phyloP scores from a whole-genome alignment of 306 rosid species.

The Bauhinia variegata region DNA sequence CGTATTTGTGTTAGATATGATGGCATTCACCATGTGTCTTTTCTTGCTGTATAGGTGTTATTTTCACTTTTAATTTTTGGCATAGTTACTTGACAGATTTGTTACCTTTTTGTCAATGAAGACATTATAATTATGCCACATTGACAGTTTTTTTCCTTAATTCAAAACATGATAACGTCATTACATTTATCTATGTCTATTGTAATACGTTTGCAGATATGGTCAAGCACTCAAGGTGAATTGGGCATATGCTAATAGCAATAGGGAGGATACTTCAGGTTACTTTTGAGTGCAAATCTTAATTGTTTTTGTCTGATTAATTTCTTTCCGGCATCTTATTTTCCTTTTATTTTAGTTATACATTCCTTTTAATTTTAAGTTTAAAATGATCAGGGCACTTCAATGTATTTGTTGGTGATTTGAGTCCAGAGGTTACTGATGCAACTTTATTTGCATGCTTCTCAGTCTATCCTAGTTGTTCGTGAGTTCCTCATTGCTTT shows the following conservation, averaged over 20 bases:
- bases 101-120: conserved; percentile 15
- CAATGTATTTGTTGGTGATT: conserved; percentile 70
- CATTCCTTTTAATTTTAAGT: conserved; percentile 48
- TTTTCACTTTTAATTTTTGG: conserved; percentile 24
- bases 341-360: conserved; percentile 37
- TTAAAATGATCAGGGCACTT: conserved; percentile 69
- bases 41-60: conserved; percentile 25
- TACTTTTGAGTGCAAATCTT: conserved; percentile 36
- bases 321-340: conserved; percentile 44
- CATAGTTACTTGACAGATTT: too few relatives aligned
- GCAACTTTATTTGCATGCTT: conserved; percentile 32
- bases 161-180: conserved; percentile 9
- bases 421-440: conserved; percentile 37
- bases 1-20: conserved; percentile 26
- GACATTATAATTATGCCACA: conserved; percentile 16
- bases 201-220: conserved; percentile 46
- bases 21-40: conserved; percentile 15
- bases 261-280: conserved; percentile 70
- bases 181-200: conserved; percentile 6
- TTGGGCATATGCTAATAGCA: conserved; percentile 67
- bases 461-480: conserved; percentile 35
- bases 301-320: conserved; percentile 17
- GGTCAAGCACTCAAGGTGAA: conserved; percentile 68
- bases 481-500: conserved; percentile 34
- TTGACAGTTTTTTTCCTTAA: conserved; percentile 4